A percentile compares a stretch with the other conserved stretches of the same genome.
Evolutionary conservation across 1,139 yeast species (phyloP).

Genomic region (Groenewaldozyma sp.): DNA sequence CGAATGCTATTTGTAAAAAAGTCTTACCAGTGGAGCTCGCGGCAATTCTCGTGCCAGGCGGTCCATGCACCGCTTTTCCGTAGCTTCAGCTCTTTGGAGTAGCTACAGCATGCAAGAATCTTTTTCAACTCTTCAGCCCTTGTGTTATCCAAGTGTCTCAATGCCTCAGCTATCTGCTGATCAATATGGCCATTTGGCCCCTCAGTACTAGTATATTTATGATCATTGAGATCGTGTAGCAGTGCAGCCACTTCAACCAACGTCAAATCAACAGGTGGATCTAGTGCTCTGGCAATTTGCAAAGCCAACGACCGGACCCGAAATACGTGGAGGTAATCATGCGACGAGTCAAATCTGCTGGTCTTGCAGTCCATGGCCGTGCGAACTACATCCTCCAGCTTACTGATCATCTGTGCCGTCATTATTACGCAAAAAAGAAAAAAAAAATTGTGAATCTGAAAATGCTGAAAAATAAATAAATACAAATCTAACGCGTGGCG

Average conservation of each 20-base stretch:
- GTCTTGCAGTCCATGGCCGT: conserved; percentile 18
- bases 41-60: conserved; percentile 22
- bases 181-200: conserved; percentile 11
- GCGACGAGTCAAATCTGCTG: conserved; percentile 27
- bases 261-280: conserved; percentile 16
- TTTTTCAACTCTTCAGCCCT: conserved; percentile 17
- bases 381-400: background rate
- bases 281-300: conserved; percentile 15
- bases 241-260: conserved; percentile 32
- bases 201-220: conserved; percentile 29
- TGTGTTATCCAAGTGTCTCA: conserved; percentile 16
- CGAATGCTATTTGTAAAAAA: too few relatives aligned
- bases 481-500: background rate
- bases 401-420: background rate
- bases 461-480: background rate
- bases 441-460: background rate
- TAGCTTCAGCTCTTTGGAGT: conserved; percentile 24
- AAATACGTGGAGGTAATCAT: conserved; percentile 26
- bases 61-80: conserved; percentile 22
- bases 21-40: conserved; percentile 26
- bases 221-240: conserved; percentile 32
- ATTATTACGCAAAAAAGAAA: background rate
- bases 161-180: conserved; percentile 7
- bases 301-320: conserved; percentile 26
- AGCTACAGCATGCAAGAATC: conserved; percentile 26